Evolutionary conservation across 805 yeast genomes (phyloP), one percentile per base, ranked within the genome.

Genomic region (Tetrapisispora iriomotensis): DNA sequence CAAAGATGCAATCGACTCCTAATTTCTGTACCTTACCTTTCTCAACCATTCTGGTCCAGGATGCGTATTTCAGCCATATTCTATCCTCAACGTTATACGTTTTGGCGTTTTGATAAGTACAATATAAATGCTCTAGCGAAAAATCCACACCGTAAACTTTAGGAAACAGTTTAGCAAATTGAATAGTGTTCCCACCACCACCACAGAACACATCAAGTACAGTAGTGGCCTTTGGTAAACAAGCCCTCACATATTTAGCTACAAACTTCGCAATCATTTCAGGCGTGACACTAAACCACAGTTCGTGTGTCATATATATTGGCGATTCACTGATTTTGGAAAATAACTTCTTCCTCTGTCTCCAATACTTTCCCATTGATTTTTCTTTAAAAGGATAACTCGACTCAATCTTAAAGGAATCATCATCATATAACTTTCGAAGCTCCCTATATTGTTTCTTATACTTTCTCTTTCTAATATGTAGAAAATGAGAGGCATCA

Each of bases 261-360:
- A 71, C 59, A 48, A 75, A 76, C 6, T 63, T 60, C 1, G 95
- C 92, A 1, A 83, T 63, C 1, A 57, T 50, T 51, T 88, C 96
- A 0, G 95, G 88, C 0, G 97, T 88, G 5, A 86, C 95, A 40
- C 90, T 79, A 58, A 69, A 88, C 92, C 95, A 83, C 37, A 86
- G 67, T 53, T 81, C 92, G 13, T 72, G 65, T 1, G 82, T 80
- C 64, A 88, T 66, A 38, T 67, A 67, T 1, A 86, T 68, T 0
- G 51, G 44, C 2, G 92, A 90, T 6, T 75, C 71, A 50, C 83
- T 85, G 47, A 68, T 82, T 45, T 61, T 65, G 6, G 75, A 63
- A 54, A 87, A 87, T 8, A 87, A 54, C 13, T 55, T 53, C 46
- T 74, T 70, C n/a, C 94, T 60, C 30, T 71, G 68, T 18, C 56